Evolutionary conservation across 2,329 filamentous ascomycete genomes (phyloP).

Genomic region (Botryosphaeria dothidea): DNA sequence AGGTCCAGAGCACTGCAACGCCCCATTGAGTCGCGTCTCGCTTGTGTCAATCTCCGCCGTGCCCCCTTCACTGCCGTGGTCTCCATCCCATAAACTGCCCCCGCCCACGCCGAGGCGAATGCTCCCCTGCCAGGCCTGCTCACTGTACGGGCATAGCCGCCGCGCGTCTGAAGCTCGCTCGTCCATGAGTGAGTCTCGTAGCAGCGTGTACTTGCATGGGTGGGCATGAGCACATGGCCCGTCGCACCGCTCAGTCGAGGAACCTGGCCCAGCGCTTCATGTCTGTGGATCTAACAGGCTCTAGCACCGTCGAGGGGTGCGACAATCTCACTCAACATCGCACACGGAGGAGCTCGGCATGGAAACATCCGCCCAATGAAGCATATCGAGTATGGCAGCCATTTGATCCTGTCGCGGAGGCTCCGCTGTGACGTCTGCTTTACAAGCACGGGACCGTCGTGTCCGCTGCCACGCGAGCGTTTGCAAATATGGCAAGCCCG

Average conservation of each 20-base stretch:
- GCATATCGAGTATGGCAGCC: neutral
- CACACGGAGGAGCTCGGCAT: conserved; percentile 9
- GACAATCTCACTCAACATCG: conserved; percentile 9
- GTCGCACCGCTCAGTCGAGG: neutral
- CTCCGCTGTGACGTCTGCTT: too few relatives aligned
- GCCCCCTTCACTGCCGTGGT: neutral
- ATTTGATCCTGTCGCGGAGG: neutral
- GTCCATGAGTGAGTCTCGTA: neutral
- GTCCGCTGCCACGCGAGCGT: neutral
- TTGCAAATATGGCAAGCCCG: neutral
- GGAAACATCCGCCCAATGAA: neutral
- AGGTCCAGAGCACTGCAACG: neutral
- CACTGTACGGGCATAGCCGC: neutral
- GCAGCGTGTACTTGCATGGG: neutral
- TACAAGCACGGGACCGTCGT: neutral
- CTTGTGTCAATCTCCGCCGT: conserved; percentile 18
- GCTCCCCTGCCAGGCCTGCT: neutral
- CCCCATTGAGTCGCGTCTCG: neutral
- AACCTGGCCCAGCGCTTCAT: neutral
- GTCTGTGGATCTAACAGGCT: neutral
- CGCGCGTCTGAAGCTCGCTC: neutral
- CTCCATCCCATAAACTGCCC: neutral
- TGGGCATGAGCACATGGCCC: conserved; percentile 6
- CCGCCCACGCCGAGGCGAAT: conserved; percentile 1
- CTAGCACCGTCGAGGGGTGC: neutral